A percentile compares a stretch with the other conserved stretches of the same genome.
These are phyloP conservation scores for Vigna reflexopilosa DNA, from an alignment of 306 rosid species.

Conservation along the genomic window DNA sequence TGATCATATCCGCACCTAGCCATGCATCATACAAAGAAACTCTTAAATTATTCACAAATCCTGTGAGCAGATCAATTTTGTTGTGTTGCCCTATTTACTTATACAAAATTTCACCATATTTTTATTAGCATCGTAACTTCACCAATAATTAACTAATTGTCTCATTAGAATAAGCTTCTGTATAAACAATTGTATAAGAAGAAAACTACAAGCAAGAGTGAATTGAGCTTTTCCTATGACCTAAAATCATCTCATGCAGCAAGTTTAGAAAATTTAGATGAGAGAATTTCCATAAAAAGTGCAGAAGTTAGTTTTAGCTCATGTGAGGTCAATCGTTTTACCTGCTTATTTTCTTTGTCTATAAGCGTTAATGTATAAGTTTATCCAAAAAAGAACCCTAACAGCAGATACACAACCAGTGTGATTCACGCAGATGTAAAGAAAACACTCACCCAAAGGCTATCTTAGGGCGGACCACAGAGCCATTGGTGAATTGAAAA, in stretches of 20 bases:
- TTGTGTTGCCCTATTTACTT: neutral
- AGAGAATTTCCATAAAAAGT: neutral
- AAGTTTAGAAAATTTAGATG: neutral
- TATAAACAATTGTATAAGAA: neutral
- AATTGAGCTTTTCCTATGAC: neutral
- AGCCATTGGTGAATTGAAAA: conserved; percentile 67
- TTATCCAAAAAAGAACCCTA: neutral
- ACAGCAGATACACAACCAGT: neutral
- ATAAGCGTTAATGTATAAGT: neutral
- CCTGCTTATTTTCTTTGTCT: neutral
- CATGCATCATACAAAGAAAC: conserved; percentile 39
- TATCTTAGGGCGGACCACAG: conserved; percentile 58
- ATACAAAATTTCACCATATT: conserved; percentile 3
- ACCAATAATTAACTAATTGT: conserved; percentile 14
- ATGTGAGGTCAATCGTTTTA: neutral
- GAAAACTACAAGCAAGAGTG: neutral
- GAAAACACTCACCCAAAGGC: conserved; percentile 77
- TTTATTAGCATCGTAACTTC: conserved; percentile 5
- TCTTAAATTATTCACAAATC: conserved; percentile 6
- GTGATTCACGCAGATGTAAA: too few species aligned
- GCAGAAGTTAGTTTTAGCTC: neutral
- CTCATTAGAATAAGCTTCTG: neutral
- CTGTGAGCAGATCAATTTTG: neutral
- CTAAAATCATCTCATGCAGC: neutral
- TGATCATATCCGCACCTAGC: conserved; percentile 95